A percentile compares a stretch with the other conserved stretches of the same genome.
Evolutionary conservation across 345 rosid genomes (phyloP).

Genomic region (Sonneratia caseolaris): DNA sequence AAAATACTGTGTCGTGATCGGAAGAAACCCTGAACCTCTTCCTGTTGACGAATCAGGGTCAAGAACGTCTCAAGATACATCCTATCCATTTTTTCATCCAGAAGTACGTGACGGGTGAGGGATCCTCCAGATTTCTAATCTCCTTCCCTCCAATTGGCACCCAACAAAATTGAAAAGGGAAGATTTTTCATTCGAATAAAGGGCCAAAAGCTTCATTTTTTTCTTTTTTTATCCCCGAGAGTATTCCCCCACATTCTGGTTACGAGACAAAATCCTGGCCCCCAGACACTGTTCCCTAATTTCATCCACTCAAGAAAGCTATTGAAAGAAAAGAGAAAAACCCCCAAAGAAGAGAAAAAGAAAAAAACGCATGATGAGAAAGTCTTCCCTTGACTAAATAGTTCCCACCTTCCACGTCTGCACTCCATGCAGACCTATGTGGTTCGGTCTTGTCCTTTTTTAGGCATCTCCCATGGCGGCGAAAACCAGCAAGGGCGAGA

Average conservation of each 20-base stretch:
- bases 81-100: too few relatives aligned
- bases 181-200: background rate
- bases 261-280: conserved; percentile 5
- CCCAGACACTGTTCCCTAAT: conserved; percentile 19
- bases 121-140: too few relatives aligned
- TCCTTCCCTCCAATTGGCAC: too few relatives aligned
- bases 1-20: too few relatives aligned
- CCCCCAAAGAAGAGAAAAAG: background rate
- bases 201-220: conserved; percentile 3
- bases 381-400: background rate
- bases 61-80: too few relatives aligned
- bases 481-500: conserved; percentile 59
- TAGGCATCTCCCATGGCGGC: conserved; percentile 67
- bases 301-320: conserved; percentile 7
- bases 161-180: too few relatives aligned
- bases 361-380: too few relatives aligned
- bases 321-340: conserved; percentile 10
- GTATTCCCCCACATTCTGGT: background rate
- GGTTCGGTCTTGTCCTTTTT: background rate
- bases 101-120: too few relatives aligned
- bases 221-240: background rate
- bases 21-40: too few relatives aligned
- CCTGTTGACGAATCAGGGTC: too few relatives aligned
- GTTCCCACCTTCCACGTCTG: background rate
- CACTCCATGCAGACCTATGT: too few relatives aligned